Base-by-base conservation (phyloP, 192 early-diverging fungal genomes). In the Podila epicladia region DNA sequence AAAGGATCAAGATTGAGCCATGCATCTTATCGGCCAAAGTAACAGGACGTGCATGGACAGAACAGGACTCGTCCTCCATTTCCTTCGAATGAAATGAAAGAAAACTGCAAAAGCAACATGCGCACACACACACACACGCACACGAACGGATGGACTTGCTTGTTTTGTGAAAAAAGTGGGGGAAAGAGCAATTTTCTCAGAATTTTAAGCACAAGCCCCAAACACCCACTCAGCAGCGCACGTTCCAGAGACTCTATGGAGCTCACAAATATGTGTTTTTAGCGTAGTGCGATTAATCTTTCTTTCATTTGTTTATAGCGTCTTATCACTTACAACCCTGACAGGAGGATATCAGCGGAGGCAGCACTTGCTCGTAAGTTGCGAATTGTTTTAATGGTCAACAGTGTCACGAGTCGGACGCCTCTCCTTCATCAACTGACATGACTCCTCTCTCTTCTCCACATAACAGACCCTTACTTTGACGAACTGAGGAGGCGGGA, bases 311-410 rank as follows among this genome's bases (percentile, higher is more conserved):
- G 17, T 51, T 38, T 28, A 50, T 62, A 79, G 76, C 76, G 76
- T 29, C 67, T 80, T 73, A 64, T 80, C 35, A 69, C 77, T 65
- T 80, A 69, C 37, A 80, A 73, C 49, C 77, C 77, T 58, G 77
- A 80, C 53, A 80, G 35, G 67, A 80, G 77, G 77, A 80, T 80
- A 80, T 80, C 71, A 57, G 77, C 77, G 26, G 77, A 80, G 33
- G 70, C 77, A 45, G 77, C 77, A 15, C 71, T 80, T 22, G 58
- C 77, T 66, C 77, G 77, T 80, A 80, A 51, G 66, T 61, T 19
- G 31, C 58, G 19, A 60, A 19, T 60, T 11, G 22, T 60, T 15
- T 24, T 24, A 9, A 8, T 7, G 35, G 35, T 7, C 8, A 37
- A 58, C 22, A 26, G 50, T 19, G 6, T 2, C 50, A 11, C 50